Conservation (phyloP, 768 basidiomycete genomes). For the Cantharellus anzutake region DNA sequence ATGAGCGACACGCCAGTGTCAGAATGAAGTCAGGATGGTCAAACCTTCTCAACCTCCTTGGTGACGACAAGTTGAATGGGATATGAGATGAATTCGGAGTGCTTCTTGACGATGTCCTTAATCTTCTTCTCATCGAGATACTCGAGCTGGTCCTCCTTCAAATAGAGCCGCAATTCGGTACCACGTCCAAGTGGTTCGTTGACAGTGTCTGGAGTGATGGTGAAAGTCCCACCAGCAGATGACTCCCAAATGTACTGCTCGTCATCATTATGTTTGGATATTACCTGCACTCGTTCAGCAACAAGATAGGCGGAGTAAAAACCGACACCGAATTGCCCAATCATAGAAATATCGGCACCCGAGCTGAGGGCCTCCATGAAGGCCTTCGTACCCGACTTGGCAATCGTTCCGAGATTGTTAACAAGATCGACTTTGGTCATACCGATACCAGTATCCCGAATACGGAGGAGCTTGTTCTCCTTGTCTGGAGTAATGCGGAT, state of each 20-base stretch:
- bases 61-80: constrained; percentile 96
- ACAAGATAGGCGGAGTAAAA: constrained; percentile 99
- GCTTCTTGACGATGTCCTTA: constrained; percentile 99
- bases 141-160: constrained; percentile 98
- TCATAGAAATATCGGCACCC: constrained; percentile 53
- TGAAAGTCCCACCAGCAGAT: constrained; percentile 98
- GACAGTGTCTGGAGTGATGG: constrained; percentile 83
- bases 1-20: constrained; percentile 4
- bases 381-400: constrained; percentile 84
- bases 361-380: constrained; percentile 94
- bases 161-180: constrained; percentile 73
- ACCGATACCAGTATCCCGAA: constrained; percentile 93
- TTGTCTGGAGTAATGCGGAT: constrained; percentile 93
- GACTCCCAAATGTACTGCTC: constrained; percentile 99
- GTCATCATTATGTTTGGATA: constrained; percentile 99
- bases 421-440: constrained; percentile 99
- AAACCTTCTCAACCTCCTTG: constrained; percentile 98
- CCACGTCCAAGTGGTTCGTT: constrained; percentile 88
- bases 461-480: constrained; percentile 76
- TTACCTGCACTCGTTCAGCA: constrained; percentile 93
- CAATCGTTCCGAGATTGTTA: constrained; percentile 95
- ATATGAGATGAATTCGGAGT: constrained; percentile 99
- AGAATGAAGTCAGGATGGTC: neutral
- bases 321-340: constrained; percentile 96
- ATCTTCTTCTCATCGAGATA: constrained; percentile 99